phyloP scores from a whole-genome alignment of 1,139 yeast genomes.

The Sugiyamaella pinicola region DNA sequence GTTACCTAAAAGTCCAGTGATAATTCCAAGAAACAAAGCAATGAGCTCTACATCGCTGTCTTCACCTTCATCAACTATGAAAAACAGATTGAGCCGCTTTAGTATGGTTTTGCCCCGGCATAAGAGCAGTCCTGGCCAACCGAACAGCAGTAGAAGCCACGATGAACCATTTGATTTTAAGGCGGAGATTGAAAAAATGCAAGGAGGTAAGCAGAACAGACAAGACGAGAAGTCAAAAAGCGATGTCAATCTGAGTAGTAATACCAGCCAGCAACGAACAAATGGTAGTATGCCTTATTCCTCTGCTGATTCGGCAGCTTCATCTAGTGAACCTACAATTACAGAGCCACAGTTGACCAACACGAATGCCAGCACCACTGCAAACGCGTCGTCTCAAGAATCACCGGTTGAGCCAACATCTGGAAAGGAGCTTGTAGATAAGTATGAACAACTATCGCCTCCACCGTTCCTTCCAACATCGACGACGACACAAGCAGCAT shows the following conservation, averaged over 20 bases:
- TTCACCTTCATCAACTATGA: slow-evolving; percentile 14
- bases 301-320: not conserved
- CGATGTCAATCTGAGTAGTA: not conserved
- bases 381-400: not conserved
- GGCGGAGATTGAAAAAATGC: not conserved
- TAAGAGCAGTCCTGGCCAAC: slow-evolving; percentile 8
- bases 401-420: not conserved
- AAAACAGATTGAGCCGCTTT: slow-evolving; percentile 12
- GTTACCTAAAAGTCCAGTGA: slow-evolving; percentile 5
- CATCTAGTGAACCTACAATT: slow-evolving; percentile 13
- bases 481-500: not conserved
- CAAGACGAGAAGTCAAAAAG: not conserved
- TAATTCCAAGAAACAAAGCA: slow-evolving; percentile 2
- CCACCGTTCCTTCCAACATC: slow-evolving; percentile 5
- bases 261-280: not conserved
- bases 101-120: slow-evolving; percentile 17
- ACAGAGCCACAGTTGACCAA: not conserved
- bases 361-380: not conserved
- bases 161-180: not conserved
- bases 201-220: not conserved
- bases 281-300: slow-evolving; percentile 8
- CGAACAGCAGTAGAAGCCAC: not conserved
- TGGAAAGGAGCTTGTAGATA: too few relatives aligned
- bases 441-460: not conserved
- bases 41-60: slow-evolving; percentile 18